These are phyloP conservation scores for Neofusicoccum sp. DNA, from an alignment of 2,329 filamentous ascomycete genomes.

Conservation along the genomic window DNA sequence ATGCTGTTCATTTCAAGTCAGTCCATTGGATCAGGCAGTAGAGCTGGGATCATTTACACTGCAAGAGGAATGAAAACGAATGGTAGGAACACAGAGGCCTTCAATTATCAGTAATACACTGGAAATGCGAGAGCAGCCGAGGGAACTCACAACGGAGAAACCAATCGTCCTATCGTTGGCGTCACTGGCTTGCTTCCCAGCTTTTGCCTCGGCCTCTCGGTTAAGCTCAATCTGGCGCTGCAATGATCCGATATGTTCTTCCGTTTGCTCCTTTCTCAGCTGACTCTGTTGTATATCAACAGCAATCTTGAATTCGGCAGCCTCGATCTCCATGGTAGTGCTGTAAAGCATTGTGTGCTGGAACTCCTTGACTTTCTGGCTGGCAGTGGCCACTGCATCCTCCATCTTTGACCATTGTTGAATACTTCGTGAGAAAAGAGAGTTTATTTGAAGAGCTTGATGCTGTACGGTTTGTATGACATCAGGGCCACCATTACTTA, in stretches of 20 bases:
- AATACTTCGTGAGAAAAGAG: not conserved
- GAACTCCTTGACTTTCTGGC: slow-evolving; percentile 3
- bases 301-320: not conserved
- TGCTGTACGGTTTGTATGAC: not conserved
- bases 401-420: not conserved
- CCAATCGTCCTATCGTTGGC: slow-evolving; percentile 1
- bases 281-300: not conserved
- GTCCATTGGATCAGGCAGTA: not conserved
- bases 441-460: slow-evolving; percentile 3
- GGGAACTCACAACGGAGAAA: not conserved
- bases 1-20: not conserved
- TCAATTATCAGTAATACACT: not conserved
- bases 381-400: not conserved
- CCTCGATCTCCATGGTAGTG: not conserved
- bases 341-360: not conserved
- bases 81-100: not conserved
- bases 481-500: not conserved
- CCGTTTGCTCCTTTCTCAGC: not conserved
- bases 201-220: not conserved
- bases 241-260: slow-evolving; percentile 2
- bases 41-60: not conserved
- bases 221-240: slow-evolving; percentile 3
- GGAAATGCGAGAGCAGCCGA: not conserved
- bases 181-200: not conserved
- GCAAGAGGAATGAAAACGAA: slow-evolving; percentile 4